Percentiles rank a stretch among this genome's conserved stretches.
Conservation (phyloP, 2,329 filamentous ascomycete genomes). For the Chrysosphaeria jannelii region DNA sequence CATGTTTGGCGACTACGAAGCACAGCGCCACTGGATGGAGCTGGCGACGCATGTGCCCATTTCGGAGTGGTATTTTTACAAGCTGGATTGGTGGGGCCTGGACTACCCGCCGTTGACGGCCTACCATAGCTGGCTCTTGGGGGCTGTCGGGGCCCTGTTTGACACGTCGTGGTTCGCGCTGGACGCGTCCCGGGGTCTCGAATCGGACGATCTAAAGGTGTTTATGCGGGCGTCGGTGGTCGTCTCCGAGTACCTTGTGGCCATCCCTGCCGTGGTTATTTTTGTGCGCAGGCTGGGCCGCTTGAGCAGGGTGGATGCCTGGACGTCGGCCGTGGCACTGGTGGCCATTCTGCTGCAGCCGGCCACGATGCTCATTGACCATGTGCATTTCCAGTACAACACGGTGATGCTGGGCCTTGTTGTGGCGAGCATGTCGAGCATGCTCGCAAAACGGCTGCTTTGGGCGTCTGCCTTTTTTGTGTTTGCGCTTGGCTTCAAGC, state of each 20-base stretch:
- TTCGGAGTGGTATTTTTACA: constrained; percentile 94
- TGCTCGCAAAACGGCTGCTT: constrained; percentile 55
- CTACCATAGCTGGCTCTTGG: constrained; percentile 91
- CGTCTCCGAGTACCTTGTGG: constrained; percentile 70
- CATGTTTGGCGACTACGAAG: constrained; percentile 92
- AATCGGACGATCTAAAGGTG: constrained; percentile 56
- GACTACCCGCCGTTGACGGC: constrained; percentile 94
- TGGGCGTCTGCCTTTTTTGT: constrained; percentile 93
- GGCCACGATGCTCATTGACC: constrained; percentile 67
- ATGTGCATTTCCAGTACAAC: constrained; percentile 94
- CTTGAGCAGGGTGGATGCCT: constrained; percentile 44
- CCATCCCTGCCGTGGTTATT: constrained; percentile 57
- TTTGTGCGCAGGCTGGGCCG: constrained; percentile 61
- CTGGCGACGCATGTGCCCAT: constrained; percentile 67
- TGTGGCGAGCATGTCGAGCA: constrained; percentile 61
- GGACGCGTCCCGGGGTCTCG: constrained; percentile 49
- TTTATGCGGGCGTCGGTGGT: constrained; percentile 90
- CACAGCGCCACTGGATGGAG: constrained; percentile 97
- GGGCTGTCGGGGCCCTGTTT: constrained; percentile 53
- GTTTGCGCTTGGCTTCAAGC: constrained; percentile 81
- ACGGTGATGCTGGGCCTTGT: constrained; percentile 92
- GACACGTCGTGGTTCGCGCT: constrained; percentile 71
- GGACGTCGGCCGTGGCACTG: constrained; percentile 61
- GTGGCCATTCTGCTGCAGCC: constrained; percentile 84
- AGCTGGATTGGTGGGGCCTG: constrained; percentile 88